Evolutionary conservation across 2,329 filamentous ascomycete species (phyloP), one percentile per base, ranked within the genome.

Genomic region (Paecilomyces sp.): DNA sequence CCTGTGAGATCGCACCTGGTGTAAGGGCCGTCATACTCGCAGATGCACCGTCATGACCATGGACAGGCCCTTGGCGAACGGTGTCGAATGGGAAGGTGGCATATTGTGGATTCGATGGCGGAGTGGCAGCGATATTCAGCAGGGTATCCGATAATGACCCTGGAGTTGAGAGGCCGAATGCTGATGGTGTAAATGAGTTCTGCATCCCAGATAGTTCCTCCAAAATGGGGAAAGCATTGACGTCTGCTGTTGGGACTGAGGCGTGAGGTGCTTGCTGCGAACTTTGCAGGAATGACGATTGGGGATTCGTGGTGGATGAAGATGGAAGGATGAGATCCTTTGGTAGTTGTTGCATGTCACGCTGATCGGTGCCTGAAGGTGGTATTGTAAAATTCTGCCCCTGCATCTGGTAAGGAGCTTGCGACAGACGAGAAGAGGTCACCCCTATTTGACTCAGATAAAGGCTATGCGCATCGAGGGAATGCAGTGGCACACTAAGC

Each of bases 1-100:
- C 67, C 72, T 66, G 80, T 71, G 61, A 80, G 76, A 72, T 76
- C 57, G 65, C 80, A 70, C 70, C 80, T 66, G 73, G 72, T 0
- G 73, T 75, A 1, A 70, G 58, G 1, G 69, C 71, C 0, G 64
- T 61, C 3, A 64, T 61, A 9, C 58, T 60, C 15, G 58, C 57
- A 50, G 57, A 13, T 12, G 11, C 24, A 57, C 11, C 36, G 53
- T 15, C 34, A 13, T 41, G 22, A 61, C 15, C 61, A 30, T 8
- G 61, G 61, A 36, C 54, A 55, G 36, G 58, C 24, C 41, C 60
- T 54, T 57, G 56, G 52, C 61, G 61, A 4, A 62, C 56, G 3
- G 69, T 59, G 58, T 75, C 73, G 61, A 75, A 75, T 33, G 74
- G 73, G 59, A 75, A 76, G 5, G 71, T 75, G 3, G 74, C 73